Percentiles rank a stretch among this genome's conserved stretches.
Evolutionary conservation across 106 monocot species (phyloP).

Genomic region (Allium fistulosum): DNA sequence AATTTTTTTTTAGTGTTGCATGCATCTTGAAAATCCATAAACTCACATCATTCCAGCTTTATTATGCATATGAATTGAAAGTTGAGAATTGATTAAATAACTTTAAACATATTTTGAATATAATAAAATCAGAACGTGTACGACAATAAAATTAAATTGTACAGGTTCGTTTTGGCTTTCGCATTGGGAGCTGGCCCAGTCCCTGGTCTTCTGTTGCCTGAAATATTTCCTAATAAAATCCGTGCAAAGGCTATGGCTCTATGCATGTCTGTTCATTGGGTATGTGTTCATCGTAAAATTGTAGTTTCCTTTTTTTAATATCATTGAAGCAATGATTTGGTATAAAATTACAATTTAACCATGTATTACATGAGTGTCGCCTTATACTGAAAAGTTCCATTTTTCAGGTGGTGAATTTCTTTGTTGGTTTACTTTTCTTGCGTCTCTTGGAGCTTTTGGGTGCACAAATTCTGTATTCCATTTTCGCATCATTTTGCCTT

Average conservation of each 20-base stretch:
- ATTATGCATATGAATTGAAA: too few relatives aligned
- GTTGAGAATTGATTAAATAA: too few relatives aligned
- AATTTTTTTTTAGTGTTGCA: too few relatives aligned
- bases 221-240: constrained; percentile 89
- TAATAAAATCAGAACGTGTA: too few relatives aligned
- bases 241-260: constrained; percentile 89
- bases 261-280: constrained; percentile 97
- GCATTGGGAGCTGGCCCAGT: constrained; percentile 85
- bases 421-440: constrained; percentile 83
- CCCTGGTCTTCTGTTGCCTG: constrained; percentile 92
- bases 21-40: too few relatives aligned
- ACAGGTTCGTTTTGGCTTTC: constrained; percentile 13
- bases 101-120: too few relatives aligned
- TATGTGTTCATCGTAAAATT: constrained; percentile 13
- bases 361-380: too few relatives aligned
- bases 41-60: too few relatives aligned
- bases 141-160: neutral
- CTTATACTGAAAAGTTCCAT: neutral
- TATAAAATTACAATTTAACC: too few relatives aligned
- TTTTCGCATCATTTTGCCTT: constrained; percentile 68
- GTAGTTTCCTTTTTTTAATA: neutral
- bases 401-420: constrained; percentile 85
- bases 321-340: neutral
- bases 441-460: constrained; percentile 73
- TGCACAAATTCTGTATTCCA: constrained; percentile 51